Conservation (phyloP, 192 early-diverging fungal species). For the Paraglomus brasilianum region DNA sequence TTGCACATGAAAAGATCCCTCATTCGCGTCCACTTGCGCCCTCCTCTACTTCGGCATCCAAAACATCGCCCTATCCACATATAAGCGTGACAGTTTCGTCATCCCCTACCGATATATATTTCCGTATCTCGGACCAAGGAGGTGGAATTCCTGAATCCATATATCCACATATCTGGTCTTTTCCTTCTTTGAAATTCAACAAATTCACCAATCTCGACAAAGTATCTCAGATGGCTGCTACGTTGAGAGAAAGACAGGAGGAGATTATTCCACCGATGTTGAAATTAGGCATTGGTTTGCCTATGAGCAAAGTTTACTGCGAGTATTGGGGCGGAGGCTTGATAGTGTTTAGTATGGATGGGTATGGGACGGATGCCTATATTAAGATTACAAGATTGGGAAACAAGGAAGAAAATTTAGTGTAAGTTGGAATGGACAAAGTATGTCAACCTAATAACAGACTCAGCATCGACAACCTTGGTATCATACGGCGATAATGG, state of each 20-base stretch:
- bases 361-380: constrained; percentile 91
- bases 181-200: constrained; percentile 50
- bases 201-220: constrained; percentile 67
- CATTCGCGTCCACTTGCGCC: not conserved
- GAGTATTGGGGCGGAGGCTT: constrained; percentile 95
- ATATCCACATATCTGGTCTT: constrained; percentile 81
- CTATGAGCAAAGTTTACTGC: constrained; percentile 88
- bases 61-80: constrained; percentile 65
- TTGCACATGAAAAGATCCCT: constrained; percentile 3
- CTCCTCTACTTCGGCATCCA: too few species aligned
- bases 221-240: constrained; percentile 76
- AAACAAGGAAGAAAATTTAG: constrained; percentile 60
- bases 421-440: too few species aligned
- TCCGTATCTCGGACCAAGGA: constrained; percentile 93
- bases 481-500: too few species aligned
- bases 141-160: constrained; percentile 75
- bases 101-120: constrained; percentile 70
- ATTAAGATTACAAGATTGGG: constrained; percentile 75
- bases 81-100: constrained; percentile 84
- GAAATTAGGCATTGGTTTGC: constrained; percentile 85
- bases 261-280: constrained; percentile 36
- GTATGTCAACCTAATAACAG: too few species aligned
- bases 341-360: constrained; percentile 76
- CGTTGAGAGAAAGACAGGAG: constrained; percentile 60
- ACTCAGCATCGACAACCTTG: too few species aligned